A percentile compares a stretch with the other conserved stretches of the same genome.
These are phyloP conservation scores for Exophiala sp. DNA, from an alignment of 2,329 filamentous ascomycete genomes.

Conservation along the genomic window DNA sequence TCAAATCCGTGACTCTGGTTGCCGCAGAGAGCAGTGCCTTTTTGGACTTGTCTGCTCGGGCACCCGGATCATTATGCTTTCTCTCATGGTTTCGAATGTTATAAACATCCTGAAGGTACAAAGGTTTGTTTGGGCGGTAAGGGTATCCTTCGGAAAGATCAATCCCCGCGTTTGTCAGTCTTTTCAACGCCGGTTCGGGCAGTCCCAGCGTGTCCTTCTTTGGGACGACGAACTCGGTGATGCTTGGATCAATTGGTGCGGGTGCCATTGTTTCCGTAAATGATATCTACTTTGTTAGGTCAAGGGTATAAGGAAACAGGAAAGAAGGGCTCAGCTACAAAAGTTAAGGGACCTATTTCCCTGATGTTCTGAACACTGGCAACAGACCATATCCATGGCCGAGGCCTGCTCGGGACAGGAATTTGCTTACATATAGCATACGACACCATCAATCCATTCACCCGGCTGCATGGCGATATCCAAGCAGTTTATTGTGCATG, in stretches of 20 bases:
- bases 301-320: background rate
- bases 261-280: conserved; percentile 45
- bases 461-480: background rate
- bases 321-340: background rate
- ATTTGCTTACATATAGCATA: background rate
- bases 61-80: conserved; percentile 54
- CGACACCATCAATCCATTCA: background rate
- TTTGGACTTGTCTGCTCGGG: conserved; percentile 52
- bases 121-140: conserved; percentile 59
- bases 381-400: background rate
- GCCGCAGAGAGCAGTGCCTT: conserved; percentile 37
- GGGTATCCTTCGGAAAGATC: conserved; percentile 66
- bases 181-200: conserved; percentile 51
- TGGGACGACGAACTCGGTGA: conserved; percentile 58
- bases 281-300: background rate
- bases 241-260: conserved; percentile 55
- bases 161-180: conserved; percentile 62
- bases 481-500: too few species aligned
- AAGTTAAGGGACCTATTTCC: background rate
- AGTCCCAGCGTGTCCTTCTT: conserved; percentile 60
- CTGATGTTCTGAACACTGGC: background rate
- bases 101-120: conserved; percentile 65
- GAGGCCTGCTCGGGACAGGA: background rate
- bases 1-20: conserved; percentile 47
- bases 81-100: conserved; percentile 56